Conservation (phyloP, 768 basidiomycete species). For the Lentinula lateritia region DNA sequence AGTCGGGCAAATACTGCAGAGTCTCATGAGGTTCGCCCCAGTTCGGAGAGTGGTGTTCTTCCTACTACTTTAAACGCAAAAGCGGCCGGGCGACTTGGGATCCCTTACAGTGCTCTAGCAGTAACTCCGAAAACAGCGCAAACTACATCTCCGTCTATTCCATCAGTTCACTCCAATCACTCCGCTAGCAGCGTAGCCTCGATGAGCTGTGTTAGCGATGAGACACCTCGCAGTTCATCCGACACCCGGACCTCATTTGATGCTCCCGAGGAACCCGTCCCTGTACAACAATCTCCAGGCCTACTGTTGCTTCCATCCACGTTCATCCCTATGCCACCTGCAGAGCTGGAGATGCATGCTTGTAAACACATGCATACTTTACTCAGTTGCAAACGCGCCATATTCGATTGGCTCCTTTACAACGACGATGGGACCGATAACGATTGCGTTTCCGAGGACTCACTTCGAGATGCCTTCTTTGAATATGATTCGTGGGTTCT, state of each 20-base stretch:
- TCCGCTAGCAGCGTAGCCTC: constrained; percentile 8
- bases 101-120: constrained; percentile 13
- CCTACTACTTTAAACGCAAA: constrained; percentile 24
- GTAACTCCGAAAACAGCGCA: constrained; percentile 1
- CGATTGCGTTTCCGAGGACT: constrained; percentile 26
- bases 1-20: neutral
- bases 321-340: constrained; percentile 51
- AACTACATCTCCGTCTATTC: constrained; percentile 14
- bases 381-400: constrained; percentile 55
- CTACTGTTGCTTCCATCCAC: constrained; percentile 54
- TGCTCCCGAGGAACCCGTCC: neutral
- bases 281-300: constrained; percentile 53
- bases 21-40: constrained; percentile 11
- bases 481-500: constrained; percentile 51
- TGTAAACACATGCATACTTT: constrained; percentile 64
- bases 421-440: constrained; percentile 32
- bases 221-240: neutral
- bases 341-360: constrained; percentile 71
- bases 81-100: constrained; percentile 32
- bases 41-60: constrained; percentile 16
- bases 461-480: constrained; percentile 40
- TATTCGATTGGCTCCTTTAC: constrained; percentile 41
- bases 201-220: neutral
- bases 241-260: neutral
- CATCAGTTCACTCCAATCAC: constrained; percentile 21